These are phyloP conservation scores for Primulina eburnea DNA, from an alignment of 257 asterid species.

Conservation along the genomic window DNA sequence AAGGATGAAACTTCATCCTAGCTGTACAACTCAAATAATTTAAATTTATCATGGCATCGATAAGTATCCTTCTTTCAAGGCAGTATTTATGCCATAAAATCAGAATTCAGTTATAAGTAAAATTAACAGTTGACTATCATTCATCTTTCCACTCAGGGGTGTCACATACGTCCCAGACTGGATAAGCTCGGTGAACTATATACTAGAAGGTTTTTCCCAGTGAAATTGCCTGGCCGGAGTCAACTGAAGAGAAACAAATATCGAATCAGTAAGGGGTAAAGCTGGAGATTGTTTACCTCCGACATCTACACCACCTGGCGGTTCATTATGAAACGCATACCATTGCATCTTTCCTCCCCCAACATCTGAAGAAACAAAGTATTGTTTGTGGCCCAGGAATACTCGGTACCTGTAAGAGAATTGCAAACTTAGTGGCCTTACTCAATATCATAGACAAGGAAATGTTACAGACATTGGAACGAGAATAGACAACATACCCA, in stretches of 20 bases:
- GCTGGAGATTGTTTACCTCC: conserved; percentile 40
- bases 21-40: neutral
- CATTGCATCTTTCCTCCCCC: conserved; percentile 99
- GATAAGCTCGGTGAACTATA: neutral
- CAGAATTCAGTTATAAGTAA: neutral
- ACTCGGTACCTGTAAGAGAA: conserved; percentile 76
- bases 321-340: conserved; percentile 90
- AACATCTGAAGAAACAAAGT: conserved; percentile 97
- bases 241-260: neutral
- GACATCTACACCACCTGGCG: conserved; percentile 71
- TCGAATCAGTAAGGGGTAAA: conserved; percentile 6
- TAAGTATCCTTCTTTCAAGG: conserved; percentile 7
- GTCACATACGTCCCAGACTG: neutral
- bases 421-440: neutral
- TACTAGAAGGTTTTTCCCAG: neutral
- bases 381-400: conserved; percentile 92
- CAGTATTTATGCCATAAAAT: neutral
- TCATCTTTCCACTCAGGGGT: neutral
- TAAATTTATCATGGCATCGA: neutral
- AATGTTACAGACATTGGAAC: conserved; percentile 6
- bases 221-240: neutral
- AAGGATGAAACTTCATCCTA: neutral
- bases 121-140: neutral
- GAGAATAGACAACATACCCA: conserved; percentile 52
- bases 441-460: neutral